A percentile compares a stretch with the other conserved stretches of the same genome.
Evolutionary conservation across 2,329 filamentous ascomycete species (phyloP).

Genomic region (Neocucurbitaria cava): DNA sequence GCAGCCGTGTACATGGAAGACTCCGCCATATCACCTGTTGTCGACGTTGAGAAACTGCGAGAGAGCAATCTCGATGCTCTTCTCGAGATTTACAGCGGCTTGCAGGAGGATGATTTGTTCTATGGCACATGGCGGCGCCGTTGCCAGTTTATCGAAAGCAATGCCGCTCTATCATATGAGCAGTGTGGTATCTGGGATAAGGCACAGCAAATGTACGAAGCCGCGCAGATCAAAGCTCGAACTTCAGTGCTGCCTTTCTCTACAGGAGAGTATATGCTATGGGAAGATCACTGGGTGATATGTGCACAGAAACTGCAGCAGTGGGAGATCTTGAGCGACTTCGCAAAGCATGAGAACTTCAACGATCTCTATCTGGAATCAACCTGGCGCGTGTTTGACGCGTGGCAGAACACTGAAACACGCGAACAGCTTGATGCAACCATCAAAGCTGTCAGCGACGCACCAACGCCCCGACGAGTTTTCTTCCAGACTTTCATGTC

Average conservation of each 20-base stretch:
- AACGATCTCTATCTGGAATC: slow-evolving; percentile 95
- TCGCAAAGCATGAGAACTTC: slow-evolving; percentile 98
- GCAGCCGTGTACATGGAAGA: slow-evolving; percentile 90
- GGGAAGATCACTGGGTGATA: slow-evolving; percentile 99
- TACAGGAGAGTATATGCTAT: slow-evolving; percentile 96
- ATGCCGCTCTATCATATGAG: slow-evolving; percentile 95
- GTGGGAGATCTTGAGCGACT: slow-evolving; percentile 97
- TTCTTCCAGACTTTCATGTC: slow-evolving; percentile 99
- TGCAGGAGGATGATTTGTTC: slow-evolving; percentile 96
- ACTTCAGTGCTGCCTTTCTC: slow-evolving; percentile 97
- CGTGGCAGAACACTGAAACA: slow-evolving; percentile 87
- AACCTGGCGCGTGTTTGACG: slow-evolving; percentile 93
- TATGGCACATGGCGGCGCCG: slow-evolving; percentile 96
- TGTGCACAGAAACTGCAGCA: slow-evolving; percentile 98
- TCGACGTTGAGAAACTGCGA: slow-evolving; percentile 81
- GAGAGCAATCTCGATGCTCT: slow-evolving; percentile 96
- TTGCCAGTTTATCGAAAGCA: slow-evolving; percentile 96
- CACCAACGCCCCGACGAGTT: slow-evolving; percentile 87
- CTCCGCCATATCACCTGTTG: slow-evolving; percentile 79
- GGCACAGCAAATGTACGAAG: slow-evolving; percentile 95
- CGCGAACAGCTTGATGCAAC: slow-evolving; percentile 89
- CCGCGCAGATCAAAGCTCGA: slow-evolving; percentile 94
- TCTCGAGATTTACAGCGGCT: slow-evolving; percentile 86
- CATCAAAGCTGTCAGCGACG: slow-evolving; percentile 97
- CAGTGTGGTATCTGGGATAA: slow-evolving; percentile 99